These are phyloP conservation scores for Colletotrichum costaricense DNA, from an alignment of 2,329 filamentous ascomycete species.

Conservation along the genomic window DNA sequence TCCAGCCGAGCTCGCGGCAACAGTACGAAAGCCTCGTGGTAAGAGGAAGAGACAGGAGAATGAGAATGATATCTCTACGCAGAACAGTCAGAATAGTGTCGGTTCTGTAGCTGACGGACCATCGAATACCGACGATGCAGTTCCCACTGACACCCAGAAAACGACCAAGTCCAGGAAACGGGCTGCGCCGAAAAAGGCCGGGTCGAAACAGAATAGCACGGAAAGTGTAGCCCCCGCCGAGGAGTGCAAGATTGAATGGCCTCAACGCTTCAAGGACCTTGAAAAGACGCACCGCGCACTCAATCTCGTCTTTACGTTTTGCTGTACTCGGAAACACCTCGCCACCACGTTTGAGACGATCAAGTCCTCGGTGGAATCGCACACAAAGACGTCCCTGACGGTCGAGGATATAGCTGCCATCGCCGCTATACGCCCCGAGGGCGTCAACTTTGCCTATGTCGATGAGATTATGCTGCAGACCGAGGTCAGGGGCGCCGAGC, in stretches of 20 bases:
- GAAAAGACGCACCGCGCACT: slow-evolving; percentile 84
- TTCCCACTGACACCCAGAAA: background rate
- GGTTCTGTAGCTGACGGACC: background rate
- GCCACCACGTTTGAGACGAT: slow-evolving; percentile 93
- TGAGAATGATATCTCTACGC: slow-evolving; percentile 11
- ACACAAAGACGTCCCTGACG: slow-evolving; percentile 77
- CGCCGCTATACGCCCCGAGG: slow-evolving; percentile 79
- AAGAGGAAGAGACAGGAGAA: slow-evolving; percentile 33
- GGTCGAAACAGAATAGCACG: slow-evolving; percentile 28
- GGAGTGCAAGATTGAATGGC: slow-evolving; percentile 71
- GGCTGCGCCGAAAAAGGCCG: slow-evolving; percentile 32
- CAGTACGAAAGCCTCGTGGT: slow-evolving; percentile 14
- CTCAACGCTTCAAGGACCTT: slow-evolving; percentile 77
- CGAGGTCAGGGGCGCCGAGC: slow-evolving; percentile 76
- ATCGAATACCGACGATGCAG: background rate
- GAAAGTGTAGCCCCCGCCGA: slow-evolving; percentile 32
- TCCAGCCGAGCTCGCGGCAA: background rate
- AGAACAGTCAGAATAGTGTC: background rate
- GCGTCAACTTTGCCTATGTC: slow-evolving; percentile 87
- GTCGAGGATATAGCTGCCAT: slow-evolving; percentile 87
- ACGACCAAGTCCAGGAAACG: slow-evolving; percentile 16
- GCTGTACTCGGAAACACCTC: slow-evolving; percentile 90
- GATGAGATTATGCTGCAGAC: slow-evolving; percentile 86
- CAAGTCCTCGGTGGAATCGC: slow-evolving; percentile 83
- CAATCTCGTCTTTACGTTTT: slow-evolving; percentile 95